Evolutionary conservation across 495 filamentous ascomycete genomes (phyloP).

Genomic region (Elasticomyces elasticus): DNA sequence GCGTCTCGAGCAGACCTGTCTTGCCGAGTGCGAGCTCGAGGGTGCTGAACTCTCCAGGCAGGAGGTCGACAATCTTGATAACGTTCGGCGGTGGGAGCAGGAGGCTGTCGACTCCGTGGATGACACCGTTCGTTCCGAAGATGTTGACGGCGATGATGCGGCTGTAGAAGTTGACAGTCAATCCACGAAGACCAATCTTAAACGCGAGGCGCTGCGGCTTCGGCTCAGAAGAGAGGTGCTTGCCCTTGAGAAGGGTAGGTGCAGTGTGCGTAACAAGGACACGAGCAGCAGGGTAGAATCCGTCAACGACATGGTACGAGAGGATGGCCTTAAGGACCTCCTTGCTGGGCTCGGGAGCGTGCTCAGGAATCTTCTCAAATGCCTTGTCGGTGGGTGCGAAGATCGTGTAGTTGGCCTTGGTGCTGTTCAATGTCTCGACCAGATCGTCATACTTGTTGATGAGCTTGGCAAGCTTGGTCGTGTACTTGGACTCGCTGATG

Average conservation of each 20-base stretch:
- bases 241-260: slow-evolving; percentile 50
- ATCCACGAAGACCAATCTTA: slow-evolving; percentile 43
- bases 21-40: slow-evolving; percentile 59
- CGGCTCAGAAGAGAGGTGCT: slow-evolving; percentile 42
- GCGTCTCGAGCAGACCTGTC: slow-evolving; percentile 49
- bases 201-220: slow-evolving; percentile 59
- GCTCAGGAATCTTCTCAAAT: slow-evolving; percentile 56
- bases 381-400: slow-evolving; percentile 71
- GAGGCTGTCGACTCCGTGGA: slow-evolving; percentile 63
- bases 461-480: slow-evolving; percentile 61
- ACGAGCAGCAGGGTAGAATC: slow-evolving; percentile 48
- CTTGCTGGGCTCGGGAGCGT: slow-evolving; percentile 46
- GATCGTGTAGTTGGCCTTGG: slow-evolving; percentile 59
- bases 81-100: slow-evolving; percentile 62
- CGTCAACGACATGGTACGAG: slow-evolving; percentile 59
- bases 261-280: slow-evolving; percentile 57
- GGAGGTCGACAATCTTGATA: slow-evolving; percentile 49
- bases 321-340: slow-evolving; percentile 56
- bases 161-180: slow-evolving; percentile 65
- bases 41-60: slow-evolving; percentile 68
- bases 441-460: slow-evolving; percentile 62
- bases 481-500: slow-evolving; percentile 62
- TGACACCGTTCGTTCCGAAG: slow-evolving; percentile 60
- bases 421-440: slow-evolving; percentile 57
- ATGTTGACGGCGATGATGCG: slow-evolving; percentile 56